A percentile compares a stretch with the other conserved stretches of the same genome.
Evolutionary conservation across 148 eudicot species (phyloP).

Genomic region (Rhododendron kiyosumense): DNA sequence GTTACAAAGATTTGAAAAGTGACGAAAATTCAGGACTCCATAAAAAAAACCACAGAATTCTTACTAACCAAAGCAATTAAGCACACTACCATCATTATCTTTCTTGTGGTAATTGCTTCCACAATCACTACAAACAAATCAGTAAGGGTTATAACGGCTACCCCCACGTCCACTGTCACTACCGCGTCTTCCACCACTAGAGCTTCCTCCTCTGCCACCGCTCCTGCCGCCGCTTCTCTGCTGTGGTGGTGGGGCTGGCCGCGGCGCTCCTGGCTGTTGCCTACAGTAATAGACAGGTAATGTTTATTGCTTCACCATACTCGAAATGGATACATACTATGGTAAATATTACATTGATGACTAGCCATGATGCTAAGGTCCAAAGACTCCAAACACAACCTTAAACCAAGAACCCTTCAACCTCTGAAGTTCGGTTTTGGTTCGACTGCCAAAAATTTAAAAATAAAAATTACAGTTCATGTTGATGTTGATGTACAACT

Average conservation of each 20-base stretch:
- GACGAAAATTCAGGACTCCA: background rate
- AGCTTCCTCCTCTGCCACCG: conserved; percentile 49
- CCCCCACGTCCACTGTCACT: conserved; percentile 46
- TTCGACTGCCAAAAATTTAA: background rate
- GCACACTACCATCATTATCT: background rate
- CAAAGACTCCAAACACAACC: background rate
- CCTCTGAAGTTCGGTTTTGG: background rate
- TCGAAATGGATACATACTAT: background rate
- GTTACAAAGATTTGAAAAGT: background rate
- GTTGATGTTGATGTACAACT: background rate
- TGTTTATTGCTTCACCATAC: background rate
- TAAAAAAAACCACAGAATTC: background rate
- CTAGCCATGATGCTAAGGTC: background rate
- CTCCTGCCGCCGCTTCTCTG: conserved; percentile 50
- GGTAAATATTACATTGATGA: background rate
- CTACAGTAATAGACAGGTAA: conserved; percentile 28
- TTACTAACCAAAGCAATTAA: background rate
- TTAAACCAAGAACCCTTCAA: background rate
- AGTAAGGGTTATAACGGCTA: conserved; percentile 80
- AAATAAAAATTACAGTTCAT: background rate
- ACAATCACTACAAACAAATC: conserved; percentile 14
- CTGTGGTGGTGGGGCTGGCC: conserved; percentile 53
- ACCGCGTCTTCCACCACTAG: conserved; percentile 61
- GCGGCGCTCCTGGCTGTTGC: conserved; percentile 78
- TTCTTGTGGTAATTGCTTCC: background rate